Conservation (phyloP, 768 basidiomycete genomes). For the Lactarius tabidus region DNA sequence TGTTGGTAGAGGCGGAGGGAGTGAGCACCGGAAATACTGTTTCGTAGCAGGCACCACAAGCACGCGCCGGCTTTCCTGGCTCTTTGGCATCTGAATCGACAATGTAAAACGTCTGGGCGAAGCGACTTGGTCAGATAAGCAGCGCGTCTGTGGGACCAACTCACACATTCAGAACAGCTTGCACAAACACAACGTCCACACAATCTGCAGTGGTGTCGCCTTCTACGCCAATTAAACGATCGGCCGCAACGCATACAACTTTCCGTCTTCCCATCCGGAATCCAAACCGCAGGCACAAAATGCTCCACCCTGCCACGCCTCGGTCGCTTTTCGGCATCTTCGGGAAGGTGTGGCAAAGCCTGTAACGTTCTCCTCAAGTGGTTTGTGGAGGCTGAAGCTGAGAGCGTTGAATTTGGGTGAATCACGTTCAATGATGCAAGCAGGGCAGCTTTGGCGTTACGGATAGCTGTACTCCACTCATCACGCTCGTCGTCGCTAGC, state of each 20-base stretch:
- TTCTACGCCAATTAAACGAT: constrained; percentile 70
- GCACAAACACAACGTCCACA: constrained; percentile 86
- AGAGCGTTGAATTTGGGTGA: constrained; percentile 77
- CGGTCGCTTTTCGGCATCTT: constrained; percentile 38
- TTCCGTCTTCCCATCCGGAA: constrained; percentile 80
- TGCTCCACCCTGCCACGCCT: constrained; percentile 61
- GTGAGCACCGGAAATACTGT: constrained; percentile 69
- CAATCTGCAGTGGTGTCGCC: constrained; percentile 82
- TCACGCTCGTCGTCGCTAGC: constrained; percentile 54
- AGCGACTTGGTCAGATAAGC: constrained; percentile 10
- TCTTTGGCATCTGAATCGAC: constrained; percentile 47
- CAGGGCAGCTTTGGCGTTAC: constrained; percentile 65
- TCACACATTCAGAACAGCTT: constrained; percentile 73
- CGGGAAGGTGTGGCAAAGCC: constrained; percentile 64
- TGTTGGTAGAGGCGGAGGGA: constrained; percentile 24
- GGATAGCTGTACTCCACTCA: constrained; percentile 63
- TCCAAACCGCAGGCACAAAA: constrained; percentile 91
- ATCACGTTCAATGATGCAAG: constrained; percentile 66
- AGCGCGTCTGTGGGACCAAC: constrained; percentile 24
- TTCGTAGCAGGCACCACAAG: constrained; percentile 85
- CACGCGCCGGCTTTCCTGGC: constrained; percentile 60
- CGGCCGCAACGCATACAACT: constrained; percentile 82
- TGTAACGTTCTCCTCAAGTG: constrained; percentile 71
- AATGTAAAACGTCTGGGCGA: constrained; percentile 74
- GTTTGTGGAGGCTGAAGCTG: constrained; percentile 69